A percentile compares a stretch with the other conserved stretches of the same genome.
These are phyloP conservation scores for Boletus rubropictus DNA, from an alignment of 768 basidiomycete species.

Conservation along the genomic window DNA sequence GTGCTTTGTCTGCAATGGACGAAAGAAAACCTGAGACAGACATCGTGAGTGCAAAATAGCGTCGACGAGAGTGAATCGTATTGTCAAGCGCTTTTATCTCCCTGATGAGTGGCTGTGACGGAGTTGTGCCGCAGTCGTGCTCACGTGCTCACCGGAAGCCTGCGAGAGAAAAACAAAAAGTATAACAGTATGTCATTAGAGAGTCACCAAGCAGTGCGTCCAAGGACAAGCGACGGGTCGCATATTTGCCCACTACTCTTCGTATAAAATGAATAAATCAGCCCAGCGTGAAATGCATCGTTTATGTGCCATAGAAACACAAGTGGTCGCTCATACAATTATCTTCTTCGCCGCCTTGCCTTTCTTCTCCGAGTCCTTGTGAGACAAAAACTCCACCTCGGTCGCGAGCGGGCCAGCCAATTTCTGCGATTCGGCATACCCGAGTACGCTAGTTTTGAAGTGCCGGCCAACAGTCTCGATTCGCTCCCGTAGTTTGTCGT, in stretches of 20 bases:
- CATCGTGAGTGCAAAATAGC: constrained; percentile 34
- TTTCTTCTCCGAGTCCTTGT: constrained; percentile 95
- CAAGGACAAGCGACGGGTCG: constrained; percentile 15
- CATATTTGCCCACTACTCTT: constrained; percentile 20
- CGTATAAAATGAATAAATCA: constrained; percentile 32
- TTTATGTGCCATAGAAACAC: constrained; percentile 14
- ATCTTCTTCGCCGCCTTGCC: constrained; percentile 80
- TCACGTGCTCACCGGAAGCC: no score
- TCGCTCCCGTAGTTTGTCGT: constrained; percentile 66
- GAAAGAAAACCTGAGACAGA: constrained; percentile 58
- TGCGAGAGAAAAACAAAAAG: constrained; percentile 3
- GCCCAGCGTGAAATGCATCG: constrained; percentile 13
- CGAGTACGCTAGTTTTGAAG: constrained; percentile 89
- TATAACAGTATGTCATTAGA: constrained; percentile 23
- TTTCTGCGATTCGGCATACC: constrained; percentile 67
- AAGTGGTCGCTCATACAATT: constrained; percentile 42
- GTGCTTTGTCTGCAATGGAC: constrained; percentile 71
- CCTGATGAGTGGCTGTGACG: constrained; percentile 19
- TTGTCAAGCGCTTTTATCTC: constrained; percentile 18
- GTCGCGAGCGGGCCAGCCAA: constrained; percentile 84
- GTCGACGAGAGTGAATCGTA: constrained; percentile 1
- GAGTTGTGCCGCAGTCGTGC: no score
- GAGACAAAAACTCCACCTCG: constrained; percentile 91
- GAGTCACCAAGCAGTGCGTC: constrained; percentile 19
- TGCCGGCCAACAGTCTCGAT: constrained; percentile 81